Evolutionary conservation across 805 yeast genomes (phyloP), one percentile per base, ranked within the genome.

Genomic region (Candida pini): DNA sequence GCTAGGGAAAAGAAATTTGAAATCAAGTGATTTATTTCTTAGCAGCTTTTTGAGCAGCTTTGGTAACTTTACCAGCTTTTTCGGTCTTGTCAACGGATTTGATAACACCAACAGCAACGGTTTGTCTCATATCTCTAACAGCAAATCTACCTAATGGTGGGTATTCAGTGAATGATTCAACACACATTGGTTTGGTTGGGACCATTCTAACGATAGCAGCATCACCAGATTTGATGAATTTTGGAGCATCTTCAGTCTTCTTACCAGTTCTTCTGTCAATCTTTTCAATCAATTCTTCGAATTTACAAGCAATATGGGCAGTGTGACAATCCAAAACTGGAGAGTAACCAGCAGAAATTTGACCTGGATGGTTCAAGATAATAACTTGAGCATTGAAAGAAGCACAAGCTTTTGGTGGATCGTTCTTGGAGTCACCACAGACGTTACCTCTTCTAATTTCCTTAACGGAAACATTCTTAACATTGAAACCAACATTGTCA

Each of bases 41-140:
- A 57, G 72, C 73, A 64, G 86, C 86, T 80, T 80, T 80, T 54
- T 68, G 69, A 68, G 95, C 96, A 69, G 95, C 86, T 87, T 86
- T 86, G 89, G 95, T 85, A 61, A 85, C 92, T 88, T 86, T 85
- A 73, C 87, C 89, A 63, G 87, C 85, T 70, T 71, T 73, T 71
- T 78, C 63, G 54, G 84, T 59, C 83, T 87, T 87, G 63, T 76
- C 94, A 59, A 87, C 95, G 50, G 87, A 70, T 81, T 90, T 84
- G 84, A 90, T 84, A 66, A 89, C 96, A 85, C 97, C 97, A 68
- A 89, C 97, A 68, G 97, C 97, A 62, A 89, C 97, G 60, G 97
- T 89, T 76, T 88, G 96, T 84, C 97, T 85, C 97, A 88, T 88
- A 76, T 88, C 97, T 84, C 97, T 89, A 79, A 88, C 96, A 68